Base-by-base conservation (phyloP, 2,329 filamentous ascomycete species). In the Zasmidium citrigriseum region DNA sequence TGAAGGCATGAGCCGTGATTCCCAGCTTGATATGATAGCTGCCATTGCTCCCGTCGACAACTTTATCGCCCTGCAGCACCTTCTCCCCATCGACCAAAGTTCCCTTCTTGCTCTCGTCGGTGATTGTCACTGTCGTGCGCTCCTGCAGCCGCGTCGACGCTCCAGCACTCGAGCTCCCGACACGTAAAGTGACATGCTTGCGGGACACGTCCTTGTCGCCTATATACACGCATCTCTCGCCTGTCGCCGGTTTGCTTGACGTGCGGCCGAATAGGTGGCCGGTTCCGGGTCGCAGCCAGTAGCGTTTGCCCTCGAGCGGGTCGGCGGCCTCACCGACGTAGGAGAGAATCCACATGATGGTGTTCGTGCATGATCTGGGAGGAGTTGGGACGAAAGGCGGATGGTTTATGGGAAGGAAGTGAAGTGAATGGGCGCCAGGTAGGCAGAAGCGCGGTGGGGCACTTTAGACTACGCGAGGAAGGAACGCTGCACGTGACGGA, bases 101-200 rank as follows among this genome's bases (percentile, higher is more conserved):
- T 12, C 95, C 93, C 62, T 88, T 86, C 70, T 96, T 96, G 3
- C 92, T 95, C n/a, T 85, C 81, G 68, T 98, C 95, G 64, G 87
- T 87, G 56, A 98, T 80, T 3, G 82, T 89, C 55, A 98, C 75
- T 52, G 80, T 80, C 1, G 91, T 91, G 60, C 89, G 86, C 44
- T 80, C 82, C 58, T 84, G 81, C 14, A 89, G 77, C 3, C 57
- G 65, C 10, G 60, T 58, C 54, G 86, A 89, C 69, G 90, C 86
- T 49, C 86, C 88, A 14, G 86, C 77, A 44, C 80, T 76, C 38
- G 93, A 88, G 0, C 77, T 67, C 48, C 83, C 85, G 5, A 98
- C 86, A 45, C 86, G 82, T 52, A 99, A 87, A 27, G 87, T 87
- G 64, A 97, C 78, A 75, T 99, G 95, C 70, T 95, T 91, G 57